phyloP scores from a whole-genome alignment of 2,329 filamentous ascomycete species.

The Coniochaeta sp. region DNA sequence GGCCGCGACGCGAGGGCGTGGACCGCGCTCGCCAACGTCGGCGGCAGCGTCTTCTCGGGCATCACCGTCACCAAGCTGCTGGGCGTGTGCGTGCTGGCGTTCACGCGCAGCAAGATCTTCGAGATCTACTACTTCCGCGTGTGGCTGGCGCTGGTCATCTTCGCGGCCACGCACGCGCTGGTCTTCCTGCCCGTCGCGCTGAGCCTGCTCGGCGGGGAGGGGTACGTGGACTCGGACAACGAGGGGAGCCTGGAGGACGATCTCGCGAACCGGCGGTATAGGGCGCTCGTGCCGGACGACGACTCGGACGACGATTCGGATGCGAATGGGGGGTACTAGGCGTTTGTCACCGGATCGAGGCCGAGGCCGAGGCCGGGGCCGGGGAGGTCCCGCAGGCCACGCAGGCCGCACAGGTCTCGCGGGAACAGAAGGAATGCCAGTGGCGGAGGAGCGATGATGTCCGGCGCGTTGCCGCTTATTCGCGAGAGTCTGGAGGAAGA shows the following conservation, averaged over 20 bases:
- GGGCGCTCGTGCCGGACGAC: constrained; percentile 70
- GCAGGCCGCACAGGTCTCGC: background rate
- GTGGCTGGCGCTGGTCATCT: constrained; percentile 85
- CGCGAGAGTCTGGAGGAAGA: background rate
- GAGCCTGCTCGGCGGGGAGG: constrained; percentile 76
- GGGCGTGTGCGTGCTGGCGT: constrained; percentile 85
- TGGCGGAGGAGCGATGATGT: background rate
- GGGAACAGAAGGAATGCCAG: background rate
- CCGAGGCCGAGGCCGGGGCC: background rate
- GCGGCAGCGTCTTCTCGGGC: constrained; percentile 87
- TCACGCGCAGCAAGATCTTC: constrained; percentile 96
- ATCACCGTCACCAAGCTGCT: constrained; percentile 95
- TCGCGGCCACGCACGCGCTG: constrained; percentile 81
- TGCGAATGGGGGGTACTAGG: background rate
- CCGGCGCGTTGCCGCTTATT: background rate
- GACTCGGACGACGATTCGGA: constrained; percentile 65
- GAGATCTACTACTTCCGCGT: constrained; percentile 99
- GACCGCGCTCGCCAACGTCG: constrained; percentile 91
- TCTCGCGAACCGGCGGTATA: constrained; percentile 69
- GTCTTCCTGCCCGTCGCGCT: constrained; percentile 87
- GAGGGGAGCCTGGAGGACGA: constrained; percentile 89
- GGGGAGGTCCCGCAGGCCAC: no score
- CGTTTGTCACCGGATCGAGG: background rate
- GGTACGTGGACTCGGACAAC: constrained; percentile 80
- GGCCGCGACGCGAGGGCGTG: constrained; percentile 81